Evolutionary conservation across 176 grass and related monocot species (phyloP), one percentile per base, ranked within the genome.

Genomic region (Raddia guianensis): DNA sequence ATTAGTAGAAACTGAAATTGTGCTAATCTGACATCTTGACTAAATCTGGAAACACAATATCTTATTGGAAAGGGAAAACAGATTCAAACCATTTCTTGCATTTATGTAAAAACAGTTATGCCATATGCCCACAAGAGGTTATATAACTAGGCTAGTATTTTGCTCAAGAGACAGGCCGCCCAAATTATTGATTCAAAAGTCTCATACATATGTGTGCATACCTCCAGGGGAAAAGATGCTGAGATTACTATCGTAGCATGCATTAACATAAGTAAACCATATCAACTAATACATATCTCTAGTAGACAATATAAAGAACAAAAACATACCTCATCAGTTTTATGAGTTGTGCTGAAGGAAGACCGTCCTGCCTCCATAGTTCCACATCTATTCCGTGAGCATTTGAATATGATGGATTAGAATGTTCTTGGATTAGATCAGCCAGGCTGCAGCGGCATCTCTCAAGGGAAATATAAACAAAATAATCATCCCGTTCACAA

Each of bases 381-480:
- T 91, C 84, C 42, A 90, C 47, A 14, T 90, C 76, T 68, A 77
- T 80, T 60, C 80, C 68, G n/a, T 88, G 68, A 82, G 10, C 63
- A 87, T 90, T 83, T 61, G 78, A 62, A 78, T 75, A 50, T 15
- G 77, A 85, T 37, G 74, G 79, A 62, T 80, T 54, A 15, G 66
- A 70, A 16, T 61, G 66, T 63, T 68, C 66, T 73, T 93, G 84
- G 53, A 99, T 87, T 83, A 99, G 71, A 85, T 95, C 93, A 90
- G 86, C 85, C 79, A 99, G 82, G 46, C 90, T 99, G 66, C 93
- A 95, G 53, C 51, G 43, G 77, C 96, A 99, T 55, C 89, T 94
- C 87, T 99, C 96, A 44, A 99, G 87, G 18, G 96, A 90, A 57
- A 99, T 91, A 90, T 99, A 99, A 62, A 99, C 85, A 88, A 99